A percentile compares a stretch with the other conserved stretches of the same genome.
Evolutionary conservation across 306 rosid genomes (phyloP).

Genomic region (Medicago ruthenica): DNA sequence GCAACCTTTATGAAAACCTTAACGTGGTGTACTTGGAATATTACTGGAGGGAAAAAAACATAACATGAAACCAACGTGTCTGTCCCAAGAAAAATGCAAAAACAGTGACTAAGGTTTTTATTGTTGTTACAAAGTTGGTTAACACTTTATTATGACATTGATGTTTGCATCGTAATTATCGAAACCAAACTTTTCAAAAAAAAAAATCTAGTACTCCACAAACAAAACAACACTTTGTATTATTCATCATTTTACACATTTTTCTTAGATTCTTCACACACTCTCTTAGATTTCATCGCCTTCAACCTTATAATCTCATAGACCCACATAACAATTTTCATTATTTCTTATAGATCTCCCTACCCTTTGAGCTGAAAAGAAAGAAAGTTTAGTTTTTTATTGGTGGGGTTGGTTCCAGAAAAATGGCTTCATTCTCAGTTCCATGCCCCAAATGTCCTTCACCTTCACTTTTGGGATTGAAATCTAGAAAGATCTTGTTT

Average conservation of each 20-base stretch:
- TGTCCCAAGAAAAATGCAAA: conserved; percentile 27
- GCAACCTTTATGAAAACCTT: conserved; percentile 8
- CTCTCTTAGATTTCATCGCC: conserved; percentile 50
- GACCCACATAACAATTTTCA: conserved; percentile 39
- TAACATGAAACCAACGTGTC: conserved; percentile 27
- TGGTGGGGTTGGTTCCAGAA: conserved; percentile 43
- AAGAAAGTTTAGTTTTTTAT: conserved; percentile 29
- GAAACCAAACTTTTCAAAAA: conserved; percentile 22
- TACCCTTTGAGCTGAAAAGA: conserved; percentile 15
- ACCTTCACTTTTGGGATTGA: conserved; percentile 44
- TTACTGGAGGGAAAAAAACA: conserved; percentile 10
- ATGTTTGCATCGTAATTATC: conserved; percentile 53
- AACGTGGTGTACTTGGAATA: neutral
- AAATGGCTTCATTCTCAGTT: conserved; percentile 66
- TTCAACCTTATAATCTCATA: conserved; percentile 31
- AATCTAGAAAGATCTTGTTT: conserved; percentile 42
- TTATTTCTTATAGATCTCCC: conserved; percentile 23
- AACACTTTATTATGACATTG: conserved; percentile 32
- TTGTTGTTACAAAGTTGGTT: conserved; percentile 36
- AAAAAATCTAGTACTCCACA: conserved; percentile 3
- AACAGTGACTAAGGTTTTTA: conserved; percentile 3
- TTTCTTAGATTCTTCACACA: conserved; percentile 38
- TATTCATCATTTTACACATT: conserved; percentile 44
- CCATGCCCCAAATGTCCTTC: conserved; percentile 64
- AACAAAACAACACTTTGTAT: conserved; percentile 23